Conservation (phyloP, 225 moss, liverwort and hornwort species). For the Antitrichia curtipendula region DNA sequence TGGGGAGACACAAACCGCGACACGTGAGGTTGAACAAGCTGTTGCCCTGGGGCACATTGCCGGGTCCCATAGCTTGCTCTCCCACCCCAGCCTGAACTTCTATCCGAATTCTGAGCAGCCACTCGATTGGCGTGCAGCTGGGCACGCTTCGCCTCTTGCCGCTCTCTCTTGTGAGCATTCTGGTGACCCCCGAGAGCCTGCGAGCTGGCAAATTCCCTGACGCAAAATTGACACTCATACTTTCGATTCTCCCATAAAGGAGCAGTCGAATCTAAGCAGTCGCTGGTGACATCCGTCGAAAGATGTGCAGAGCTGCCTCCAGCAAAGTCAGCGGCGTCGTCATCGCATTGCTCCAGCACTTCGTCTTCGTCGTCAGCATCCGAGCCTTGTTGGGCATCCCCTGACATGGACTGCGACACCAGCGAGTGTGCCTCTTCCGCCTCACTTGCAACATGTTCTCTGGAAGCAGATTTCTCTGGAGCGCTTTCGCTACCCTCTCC, state of each 20-base stretch:
- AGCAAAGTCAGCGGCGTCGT: not conserved
- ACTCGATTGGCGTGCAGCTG: constrained; percentile 72
- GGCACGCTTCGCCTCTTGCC: constrained; percentile 82
- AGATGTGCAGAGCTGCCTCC: constrained; percentile 27
- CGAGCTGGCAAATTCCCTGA: constrained; percentile 81
- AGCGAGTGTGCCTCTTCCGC: constrained; percentile 5
- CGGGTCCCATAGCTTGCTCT: constrained; percentile 28
- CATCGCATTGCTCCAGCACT: not conserved
- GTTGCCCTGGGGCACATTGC: constrained; percentile 8
- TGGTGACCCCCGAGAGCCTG: constrained; percentile 96
- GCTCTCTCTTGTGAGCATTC: constrained; percentile 94
- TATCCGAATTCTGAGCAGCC: constrained; percentile 58
- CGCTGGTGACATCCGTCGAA: constrained; percentile 33
- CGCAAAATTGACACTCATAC: constrained; percentile 89
- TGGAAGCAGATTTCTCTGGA: not conserved
- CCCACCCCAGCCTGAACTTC: constrained; percentile 36
- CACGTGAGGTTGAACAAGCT: constrained; percentile 14
- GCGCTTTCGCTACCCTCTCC: constrained; percentile 2
- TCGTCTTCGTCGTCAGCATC: not conserved
- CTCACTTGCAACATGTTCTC: not conserved
- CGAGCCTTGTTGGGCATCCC: not conserved
- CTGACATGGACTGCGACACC: not conserved
- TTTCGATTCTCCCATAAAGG: constrained; percentile 73
- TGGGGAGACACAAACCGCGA: constrained; percentile 23
- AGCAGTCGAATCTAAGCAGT: constrained; percentile 43